Conservation (phyloP, 192 early-diverging fungal genomes). For the Mortierella alpina region DNA sequence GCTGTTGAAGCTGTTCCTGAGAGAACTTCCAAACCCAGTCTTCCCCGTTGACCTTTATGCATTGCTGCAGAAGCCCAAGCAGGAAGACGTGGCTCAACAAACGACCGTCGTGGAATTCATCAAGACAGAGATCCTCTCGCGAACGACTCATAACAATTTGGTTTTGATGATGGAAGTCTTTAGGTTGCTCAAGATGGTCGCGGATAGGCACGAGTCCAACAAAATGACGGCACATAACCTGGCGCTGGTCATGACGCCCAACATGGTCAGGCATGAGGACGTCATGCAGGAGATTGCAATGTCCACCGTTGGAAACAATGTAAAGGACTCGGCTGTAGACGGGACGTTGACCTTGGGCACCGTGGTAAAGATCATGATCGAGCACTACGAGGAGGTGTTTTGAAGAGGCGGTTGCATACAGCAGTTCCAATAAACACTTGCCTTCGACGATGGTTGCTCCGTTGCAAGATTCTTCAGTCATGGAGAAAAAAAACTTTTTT, state of each 20-base stretch:
- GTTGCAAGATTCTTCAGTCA: neutral
- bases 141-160: constrained; percentile 62
- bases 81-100: constrained; percentile 16
- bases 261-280: constrained; percentile 70
- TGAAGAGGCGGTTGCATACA: neutral
- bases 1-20: constrained; percentile 85
- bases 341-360: constrained; percentile 36
- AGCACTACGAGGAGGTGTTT: constrained; percentile 38
- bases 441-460: neutral
- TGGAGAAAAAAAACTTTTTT: constrained; percentile 15
- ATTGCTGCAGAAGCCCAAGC: constrained; percentile 54
- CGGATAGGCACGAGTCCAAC: constrained; percentile 74
- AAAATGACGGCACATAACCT: constrained; percentile 88
- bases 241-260: constrained; percentile 89
- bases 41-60: constrained; percentile 73
- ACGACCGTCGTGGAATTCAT: constrained; percentile 60
- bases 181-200: constrained; percentile 75
- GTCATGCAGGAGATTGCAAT: constrained; percentile 53
- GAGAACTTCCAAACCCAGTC: constrained; percentile 83
- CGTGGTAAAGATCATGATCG: constrained; percentile 44
- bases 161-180: constrained; percentile 74
- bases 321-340: constrained; percentile 8
- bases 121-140: constrained; percentile 33
- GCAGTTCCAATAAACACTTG: neutral
- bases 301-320: constrained; percentile 9